Conservation (phyloP, 192 early-diverging fungal species). For the Globomyces pollinis-pini region DNA sequence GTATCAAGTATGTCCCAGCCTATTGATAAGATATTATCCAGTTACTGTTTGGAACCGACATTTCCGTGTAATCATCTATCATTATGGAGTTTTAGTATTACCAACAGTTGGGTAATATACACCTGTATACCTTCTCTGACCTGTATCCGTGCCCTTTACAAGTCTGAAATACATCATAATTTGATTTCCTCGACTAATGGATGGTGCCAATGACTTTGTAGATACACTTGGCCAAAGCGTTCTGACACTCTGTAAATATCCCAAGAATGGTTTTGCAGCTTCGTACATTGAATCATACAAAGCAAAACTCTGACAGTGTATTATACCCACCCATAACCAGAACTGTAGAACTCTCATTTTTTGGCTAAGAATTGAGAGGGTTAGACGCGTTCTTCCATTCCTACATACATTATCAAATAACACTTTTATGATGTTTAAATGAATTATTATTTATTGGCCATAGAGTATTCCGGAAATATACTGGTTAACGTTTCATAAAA, state of each 20-base stretch:
- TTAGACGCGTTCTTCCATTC: neutral
- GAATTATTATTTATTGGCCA: neutral
- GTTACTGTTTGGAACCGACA: constrained; percentile 26
- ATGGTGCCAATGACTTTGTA: neutral
- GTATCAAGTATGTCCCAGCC: constrained; percentile 1
- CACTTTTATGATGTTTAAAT: neutral
- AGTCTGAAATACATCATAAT: neutral
- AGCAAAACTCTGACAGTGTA: neutral
- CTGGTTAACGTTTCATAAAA: constrained; percentile 23
- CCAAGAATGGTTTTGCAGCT: neutral
- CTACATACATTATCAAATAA: no score
- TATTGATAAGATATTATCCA: neutral
- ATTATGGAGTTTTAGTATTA: no score
- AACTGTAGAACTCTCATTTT: neutral
- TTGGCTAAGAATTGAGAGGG: neutral
- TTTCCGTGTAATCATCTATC: constrained; percentile 34
- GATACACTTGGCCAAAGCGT: neutral
- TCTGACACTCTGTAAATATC: neutral
- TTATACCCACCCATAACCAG: neutral
- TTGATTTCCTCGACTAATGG: neutral
- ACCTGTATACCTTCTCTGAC: constrained; percentile 11
- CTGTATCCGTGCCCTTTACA: neutral
- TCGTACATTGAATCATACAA: neutral
- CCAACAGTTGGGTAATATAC: constrained; percentile 38
- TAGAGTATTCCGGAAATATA: constrained; percentile 4